phyloP scores from a whole-genome alignment of 163 green algal genomes.

The Prototheca wickerhamii region DNA sequence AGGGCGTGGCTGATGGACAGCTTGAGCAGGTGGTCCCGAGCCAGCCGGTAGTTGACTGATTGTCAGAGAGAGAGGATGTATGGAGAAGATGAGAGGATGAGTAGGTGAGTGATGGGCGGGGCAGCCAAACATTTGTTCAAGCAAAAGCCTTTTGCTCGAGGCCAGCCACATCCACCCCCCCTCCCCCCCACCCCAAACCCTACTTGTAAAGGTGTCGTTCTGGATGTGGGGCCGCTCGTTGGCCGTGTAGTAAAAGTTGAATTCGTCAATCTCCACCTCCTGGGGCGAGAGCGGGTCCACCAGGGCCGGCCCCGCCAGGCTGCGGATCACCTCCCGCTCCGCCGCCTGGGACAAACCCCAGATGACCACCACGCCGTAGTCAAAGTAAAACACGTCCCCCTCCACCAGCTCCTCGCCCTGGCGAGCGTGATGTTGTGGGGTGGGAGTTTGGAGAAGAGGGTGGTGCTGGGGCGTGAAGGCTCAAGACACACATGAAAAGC shows the following conservation, averaged over 20 bases:
- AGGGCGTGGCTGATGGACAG: constrained; percentile 71
- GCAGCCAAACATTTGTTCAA: not conserved
- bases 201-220: constrained; percentile 75
- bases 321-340: constrained; percentile 39
- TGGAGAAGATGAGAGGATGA: not conserved
- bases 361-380: constrained; percentile 50
- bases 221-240: constrained; percentile 73
- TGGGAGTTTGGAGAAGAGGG: not conserved
- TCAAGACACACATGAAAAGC: not conserved
- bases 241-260: constrained; percentile 61
- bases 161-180: not conserved
- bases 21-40: constrained; percentile 59
- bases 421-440: not conserved
- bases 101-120: too few relatives aligned
- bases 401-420: not conserved
- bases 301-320: constrained; percentile 29
- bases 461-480: not conserved
- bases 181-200: not conserved
- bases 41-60: constrained; percentile 42
- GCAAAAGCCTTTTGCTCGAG: not conserved
- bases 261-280: constrained; percentile 67
- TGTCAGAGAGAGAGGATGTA: too few relatives aligned
- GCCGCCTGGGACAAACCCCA: constrained; percentile 54
- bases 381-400: constrained; percentile 73
- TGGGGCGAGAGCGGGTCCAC: constrained; percentile 33